Percentiles rank a stretch among this genome's conserved stretches.
These are phyloP conservation scores for Iris pallida DNA, from an alignment of 116 monocot genomes.

Conservation along the genomic window DNA sequence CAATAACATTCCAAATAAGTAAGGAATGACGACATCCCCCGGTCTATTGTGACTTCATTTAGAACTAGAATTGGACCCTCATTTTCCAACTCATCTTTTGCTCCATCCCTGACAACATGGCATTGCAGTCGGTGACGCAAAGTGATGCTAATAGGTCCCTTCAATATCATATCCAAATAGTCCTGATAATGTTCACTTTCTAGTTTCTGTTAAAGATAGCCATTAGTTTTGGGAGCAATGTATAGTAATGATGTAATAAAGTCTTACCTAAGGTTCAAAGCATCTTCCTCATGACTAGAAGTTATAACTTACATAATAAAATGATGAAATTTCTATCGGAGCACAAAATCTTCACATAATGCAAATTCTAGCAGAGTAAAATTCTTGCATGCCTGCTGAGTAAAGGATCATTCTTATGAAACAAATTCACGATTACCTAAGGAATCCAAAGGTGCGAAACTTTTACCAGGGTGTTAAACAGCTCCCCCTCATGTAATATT, in stretches of 20 bases:
- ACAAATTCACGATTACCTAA: too few relatives aligned
- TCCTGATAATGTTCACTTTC: constrained; percentile 88
- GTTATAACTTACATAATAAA: neutral
- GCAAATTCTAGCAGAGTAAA: neutral
- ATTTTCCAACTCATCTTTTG: constrained; percentile 67
- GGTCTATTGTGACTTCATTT: constrained; percentile 96
- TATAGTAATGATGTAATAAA: neutral
- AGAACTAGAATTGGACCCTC: constrained; percentile 90
- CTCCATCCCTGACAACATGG: constrained; percentile 75
- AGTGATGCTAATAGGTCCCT: constrained; percentile 85
- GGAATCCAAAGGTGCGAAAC: too few relatives aligned
- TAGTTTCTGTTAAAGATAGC: constrained; percentile 48
- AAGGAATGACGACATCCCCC: constrained; percentile 91
- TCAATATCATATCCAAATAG: constrained; percentile 55
- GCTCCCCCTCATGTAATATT: too few relatives aligned
- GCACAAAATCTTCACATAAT: neutral
- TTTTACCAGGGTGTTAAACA: too few relatives aligned
- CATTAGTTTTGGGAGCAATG: neutral
- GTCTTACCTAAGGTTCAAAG: neutral
- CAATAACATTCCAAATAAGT: constrained; percentile 93
- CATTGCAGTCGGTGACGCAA: constrained; percentile 83
- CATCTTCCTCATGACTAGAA: neutral
- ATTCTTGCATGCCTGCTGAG: too few relatives aligned
- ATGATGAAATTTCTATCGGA: neutral
- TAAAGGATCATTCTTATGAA: too few relatives aligned